A percentile compares a stretch with the other conserved stretches of the same genome.
phyloP scores from a whole-genome alignment of 129 eudicot species.

The Oenanthe sinensis region DNA sequence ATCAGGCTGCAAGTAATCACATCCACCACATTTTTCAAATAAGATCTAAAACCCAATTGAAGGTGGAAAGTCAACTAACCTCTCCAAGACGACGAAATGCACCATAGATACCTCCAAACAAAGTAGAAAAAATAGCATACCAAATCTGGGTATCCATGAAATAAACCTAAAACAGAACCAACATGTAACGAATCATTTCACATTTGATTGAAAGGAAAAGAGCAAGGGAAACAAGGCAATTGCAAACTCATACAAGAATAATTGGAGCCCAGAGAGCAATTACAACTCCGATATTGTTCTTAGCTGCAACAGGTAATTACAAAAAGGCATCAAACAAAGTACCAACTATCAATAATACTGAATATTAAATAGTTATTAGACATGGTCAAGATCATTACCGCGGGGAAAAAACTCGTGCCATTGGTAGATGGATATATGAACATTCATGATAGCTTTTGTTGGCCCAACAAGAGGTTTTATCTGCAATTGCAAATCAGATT shows the following conservation, averaged over 20 bases:
- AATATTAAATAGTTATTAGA: not conserved
- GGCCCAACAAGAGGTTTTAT: constrained; percentile 90
- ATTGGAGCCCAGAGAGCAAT: constrained; percentile 95
- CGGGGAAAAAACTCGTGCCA: constrained; percentile 99
- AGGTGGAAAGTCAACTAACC: constrained; percentile 32
- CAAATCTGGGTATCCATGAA: constrained; percentile 98
- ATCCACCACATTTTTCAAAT: not conserved
- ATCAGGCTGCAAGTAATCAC: not conserved
- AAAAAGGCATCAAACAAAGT: constrained; percentile 8
- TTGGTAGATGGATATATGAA: constrained; percentile 46
- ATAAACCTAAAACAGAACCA: constrained; percentile 54
- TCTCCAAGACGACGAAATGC: constrained; percentile 99
- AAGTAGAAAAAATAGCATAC: constrained; percentile 97
- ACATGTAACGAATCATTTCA: constrained; percentile 1
- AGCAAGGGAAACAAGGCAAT: not conserved
- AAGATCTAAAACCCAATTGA: not conserved
- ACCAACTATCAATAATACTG: not conserved
- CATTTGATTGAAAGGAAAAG: not conserved
- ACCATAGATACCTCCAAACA: constrained; percentile 97
- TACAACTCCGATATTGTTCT: constrained; percentile 86
- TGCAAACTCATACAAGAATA: constrained; percentile 48
- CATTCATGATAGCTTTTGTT: constrained; percentile 75
- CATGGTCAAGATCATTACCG: constrained; percentile 35
- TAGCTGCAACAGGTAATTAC: constrained; percentile 46
- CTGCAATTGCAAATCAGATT: constrained; percentile 35